These are phyloP conservation scores for Urochloa ruziziensis DNA, from an alignment of 176 grass and related monocot species.

Conservation along the genomic window DNA sequence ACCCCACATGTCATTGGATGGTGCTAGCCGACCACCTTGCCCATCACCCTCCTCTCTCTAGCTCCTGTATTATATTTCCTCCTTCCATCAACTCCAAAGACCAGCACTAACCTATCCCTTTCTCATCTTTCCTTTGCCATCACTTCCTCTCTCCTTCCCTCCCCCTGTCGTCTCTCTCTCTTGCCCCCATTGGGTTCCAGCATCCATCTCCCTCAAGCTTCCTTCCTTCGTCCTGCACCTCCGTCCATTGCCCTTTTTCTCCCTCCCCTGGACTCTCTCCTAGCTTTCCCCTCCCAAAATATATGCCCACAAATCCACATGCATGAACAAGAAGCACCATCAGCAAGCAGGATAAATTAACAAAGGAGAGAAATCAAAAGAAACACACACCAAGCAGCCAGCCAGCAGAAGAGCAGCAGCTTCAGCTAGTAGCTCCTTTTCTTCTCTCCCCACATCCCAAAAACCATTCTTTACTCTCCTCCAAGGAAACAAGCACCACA, in stretches of 20 bases:
- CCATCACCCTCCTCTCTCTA: conserved; percentile 9
- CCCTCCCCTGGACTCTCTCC: background rate
- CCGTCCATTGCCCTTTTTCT: background rate
- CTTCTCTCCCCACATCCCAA: conserved; percentile 44
- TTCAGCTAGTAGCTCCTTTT: conserved; percentile 3
- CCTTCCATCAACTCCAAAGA: conserved; percentile 39
- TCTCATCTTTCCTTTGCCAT: conserved; percentile 22
- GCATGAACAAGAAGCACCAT: conserved; percentile 36
- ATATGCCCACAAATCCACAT: conserved; percentile 32
- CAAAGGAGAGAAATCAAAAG: conserved; percentile 10
- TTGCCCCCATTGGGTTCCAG: conserved; percentile 22
- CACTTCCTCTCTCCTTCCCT: conserved; percentile 1
- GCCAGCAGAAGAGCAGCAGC: background rate
- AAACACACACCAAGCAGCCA: background rate
- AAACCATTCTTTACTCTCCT: conserved; percentile 72
- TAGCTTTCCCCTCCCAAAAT: conserved; percentile 14
- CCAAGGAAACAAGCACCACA: conserved; percentile 58
- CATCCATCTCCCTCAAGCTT: background rate
- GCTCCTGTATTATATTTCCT: conserved; percentile 44
- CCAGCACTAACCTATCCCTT: conserved; percentile 43
- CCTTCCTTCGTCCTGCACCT: background rate
- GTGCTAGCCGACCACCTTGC: background rate
- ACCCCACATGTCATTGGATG: conserved; percentile 7
- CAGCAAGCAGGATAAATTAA: conserved; percentile 37
- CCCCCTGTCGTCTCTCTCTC: background rate